Percentiles rank a stretch among this genome's conserved stretches.
phyloP scores from a whole-genome alignment of 768 basidiomycete genomes.

The Tulasnella sp. region DNA sequence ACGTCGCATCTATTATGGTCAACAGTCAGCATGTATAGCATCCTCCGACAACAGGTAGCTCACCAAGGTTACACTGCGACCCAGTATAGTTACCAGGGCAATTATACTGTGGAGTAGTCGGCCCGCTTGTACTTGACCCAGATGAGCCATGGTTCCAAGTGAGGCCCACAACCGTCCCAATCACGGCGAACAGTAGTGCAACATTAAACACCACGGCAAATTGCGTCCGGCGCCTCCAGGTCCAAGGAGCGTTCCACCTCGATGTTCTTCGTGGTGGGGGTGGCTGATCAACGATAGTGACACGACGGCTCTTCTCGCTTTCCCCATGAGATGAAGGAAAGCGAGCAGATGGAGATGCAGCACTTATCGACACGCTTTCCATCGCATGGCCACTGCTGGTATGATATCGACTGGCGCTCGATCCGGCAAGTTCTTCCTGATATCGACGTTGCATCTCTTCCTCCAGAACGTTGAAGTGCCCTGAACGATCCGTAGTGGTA shows the following conservation, averaged over 20 bases:
- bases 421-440: slow-evolving; percentile 11
- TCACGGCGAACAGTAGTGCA: slow-evolving; percentile 25
- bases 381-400: neutral
- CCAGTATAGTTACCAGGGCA: slow-evolving; percentile 40
- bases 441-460: slow-evolving; percentile 7
- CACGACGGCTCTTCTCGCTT: neutral
- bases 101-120: neutral
- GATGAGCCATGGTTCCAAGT: slow-evolving; percentile 20
- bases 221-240: neutral
- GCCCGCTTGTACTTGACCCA: neutral
- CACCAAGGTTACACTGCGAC: slow-evolving; percentile 43
- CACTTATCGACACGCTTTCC: neutral
- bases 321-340: neutral
- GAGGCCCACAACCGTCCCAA: slow-evolving; percentile 29
- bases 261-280: neutral
- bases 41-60: slow-evolving; percentile 21
- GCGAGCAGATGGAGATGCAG: neutral
- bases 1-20: slow-evolving; percentile 40
- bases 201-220: slow-evolving; percentile 11
- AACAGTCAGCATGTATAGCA: slow-evolving; percentile 11
- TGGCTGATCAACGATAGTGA: neutral
- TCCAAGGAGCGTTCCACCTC: neutral
- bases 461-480: slow-evolving; percentile 10
- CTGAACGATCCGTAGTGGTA: neutral
- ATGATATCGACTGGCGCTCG: neutral